These are phyloP conservation scores for Acacia pycnantha DNA, from an alignment of 331 rosid genomes.

Conservation along the genomic window DNA sequence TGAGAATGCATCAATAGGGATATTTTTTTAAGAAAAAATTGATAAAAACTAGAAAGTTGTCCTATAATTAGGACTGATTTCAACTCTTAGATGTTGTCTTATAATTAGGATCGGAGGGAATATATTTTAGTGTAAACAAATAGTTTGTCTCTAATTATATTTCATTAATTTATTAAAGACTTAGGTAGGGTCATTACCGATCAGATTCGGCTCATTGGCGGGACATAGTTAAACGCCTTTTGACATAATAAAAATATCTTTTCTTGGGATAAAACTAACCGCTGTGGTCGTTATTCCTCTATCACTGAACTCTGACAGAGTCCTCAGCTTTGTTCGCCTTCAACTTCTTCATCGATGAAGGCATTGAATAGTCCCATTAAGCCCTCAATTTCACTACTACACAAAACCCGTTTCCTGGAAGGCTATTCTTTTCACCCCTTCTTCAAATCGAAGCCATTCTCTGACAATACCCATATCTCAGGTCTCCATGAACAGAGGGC, in stretches of 20 bases:
- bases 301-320: constrained; percentile 8
- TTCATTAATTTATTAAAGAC: too few species aligned
- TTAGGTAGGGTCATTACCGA: too few species aligned
- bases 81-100: too few species aligned
- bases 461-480: constrained; percentile 20
- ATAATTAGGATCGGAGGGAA: too few species aligned
- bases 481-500: constrained; percentile 22
- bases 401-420: constrained; percentile 41
- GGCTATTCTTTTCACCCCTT: constrained; percentile 33
- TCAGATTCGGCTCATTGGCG: background rate
- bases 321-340: constrained; percentile 11
- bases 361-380: constrained; percentile 30
- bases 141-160: too few species aligned
- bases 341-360: constrained; percentile 43
- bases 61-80: too few species aligned
- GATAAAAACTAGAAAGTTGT: too few species aligned
- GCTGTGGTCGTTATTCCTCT: constrained; percentile 53
- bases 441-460: constrained; percentile 37
- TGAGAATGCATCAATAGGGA: too few species aligned
- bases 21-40: too few species aligned
- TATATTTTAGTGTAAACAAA: too few species aligned
- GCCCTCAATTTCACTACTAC: constrained; percentile 43
- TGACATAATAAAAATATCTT: constrained; percentile 24
- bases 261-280: constrained; percentile 55
- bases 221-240: background rate